These are phyloP conservation scores for Cornus suecica DNA, from an alignment of 148 eudicot species.

Conservation along the genomic window DNA sequence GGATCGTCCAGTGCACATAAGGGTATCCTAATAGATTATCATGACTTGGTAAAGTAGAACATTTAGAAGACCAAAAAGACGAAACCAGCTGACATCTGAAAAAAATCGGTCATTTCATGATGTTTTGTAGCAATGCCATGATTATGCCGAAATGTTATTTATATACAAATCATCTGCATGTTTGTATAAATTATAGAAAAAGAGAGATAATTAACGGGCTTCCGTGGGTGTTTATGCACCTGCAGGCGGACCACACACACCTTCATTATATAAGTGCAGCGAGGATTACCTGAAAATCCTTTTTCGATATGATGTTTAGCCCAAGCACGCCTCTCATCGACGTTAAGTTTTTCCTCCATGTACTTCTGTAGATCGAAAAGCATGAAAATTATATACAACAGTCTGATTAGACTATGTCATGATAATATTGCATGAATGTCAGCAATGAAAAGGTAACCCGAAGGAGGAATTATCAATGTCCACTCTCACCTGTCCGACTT, in stretches of 20 bases:
- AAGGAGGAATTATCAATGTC: conserved; percentile 3
- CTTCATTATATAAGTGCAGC: not conserved
- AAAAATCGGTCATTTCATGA: not conserved
- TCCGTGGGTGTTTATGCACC: no score
- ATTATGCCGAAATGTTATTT: no score
- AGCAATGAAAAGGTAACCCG: conserved; percentile 7
- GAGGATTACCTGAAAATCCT: conserved; percentile 60
- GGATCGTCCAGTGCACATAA: no score
- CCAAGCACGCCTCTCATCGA: conserved; percentile 57
- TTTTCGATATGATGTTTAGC: conserved; percentile 50
- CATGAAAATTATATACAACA: conserved; percentile 9
- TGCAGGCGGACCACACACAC: no score
- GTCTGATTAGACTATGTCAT: not conserved
- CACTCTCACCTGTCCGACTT: conserved; percentile 63
- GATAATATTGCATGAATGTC: not conserved
- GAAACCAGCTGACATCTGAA: not conserved
- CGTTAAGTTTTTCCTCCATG: conserved; percentile 56
- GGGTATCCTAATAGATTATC: no score
- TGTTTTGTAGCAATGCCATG: not conserved
- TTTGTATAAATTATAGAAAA: no score
- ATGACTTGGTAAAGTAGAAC: not conserved
- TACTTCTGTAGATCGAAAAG: conserved; percentile 38
- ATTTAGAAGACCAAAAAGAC: not conserved
- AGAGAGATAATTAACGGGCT: no score
- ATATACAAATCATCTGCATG: no score